Evolutionary conservation across 75 land plant species (phyloP).

Genomic region (Pseudotsuga menziesii): DNA sequence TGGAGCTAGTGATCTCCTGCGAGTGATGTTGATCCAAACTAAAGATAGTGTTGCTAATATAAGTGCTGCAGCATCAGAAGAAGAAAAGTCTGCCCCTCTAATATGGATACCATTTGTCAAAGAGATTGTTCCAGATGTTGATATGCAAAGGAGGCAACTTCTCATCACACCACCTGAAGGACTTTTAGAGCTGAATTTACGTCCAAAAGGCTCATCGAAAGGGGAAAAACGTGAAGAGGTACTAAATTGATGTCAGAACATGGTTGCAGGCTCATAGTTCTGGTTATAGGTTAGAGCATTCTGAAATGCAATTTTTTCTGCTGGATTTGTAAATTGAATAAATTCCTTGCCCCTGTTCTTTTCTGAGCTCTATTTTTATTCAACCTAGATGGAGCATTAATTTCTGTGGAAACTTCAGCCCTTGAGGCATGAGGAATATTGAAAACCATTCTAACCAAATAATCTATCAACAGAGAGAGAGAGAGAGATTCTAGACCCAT

Average conservation of each 20-base stretch:
- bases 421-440: background rate
- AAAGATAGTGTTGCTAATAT: slow-evolving; percentile 1
- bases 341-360: background rate
- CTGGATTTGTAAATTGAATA: background rate
- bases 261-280: background rate
- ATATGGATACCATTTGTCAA: slow-evolving; percentile 93
- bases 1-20: slow-evolving; percentile 83
- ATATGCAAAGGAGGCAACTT: slow-evolving; percentile 59
- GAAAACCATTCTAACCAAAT: background rate
- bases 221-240: slow-evolving; percentile 72
- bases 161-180: slow-evolving; percentile 85
- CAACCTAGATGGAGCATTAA: background rate
- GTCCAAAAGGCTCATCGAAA: slow-evolving; percentile 47
- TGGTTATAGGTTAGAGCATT: background rate
- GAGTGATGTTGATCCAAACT: slow-evolving; percentile 42
- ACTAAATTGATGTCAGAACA: slow-evolving; percentile 16
- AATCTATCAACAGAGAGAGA: background rate
- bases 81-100: slow-evolving; percentile 28
- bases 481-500: background rate
- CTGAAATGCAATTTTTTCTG: background rate
- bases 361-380: background rate
- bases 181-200: slow-evolving; percentile 77
- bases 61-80: slow-evolving; percentile 12
- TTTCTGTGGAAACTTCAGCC: too few relatives aligned
- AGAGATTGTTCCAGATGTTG: slow-evolving; percentile 90